Conservation (phyloP, 2,329 filamentous ascomycete genomes). For the Tricladium varicosporioides region DNA sequence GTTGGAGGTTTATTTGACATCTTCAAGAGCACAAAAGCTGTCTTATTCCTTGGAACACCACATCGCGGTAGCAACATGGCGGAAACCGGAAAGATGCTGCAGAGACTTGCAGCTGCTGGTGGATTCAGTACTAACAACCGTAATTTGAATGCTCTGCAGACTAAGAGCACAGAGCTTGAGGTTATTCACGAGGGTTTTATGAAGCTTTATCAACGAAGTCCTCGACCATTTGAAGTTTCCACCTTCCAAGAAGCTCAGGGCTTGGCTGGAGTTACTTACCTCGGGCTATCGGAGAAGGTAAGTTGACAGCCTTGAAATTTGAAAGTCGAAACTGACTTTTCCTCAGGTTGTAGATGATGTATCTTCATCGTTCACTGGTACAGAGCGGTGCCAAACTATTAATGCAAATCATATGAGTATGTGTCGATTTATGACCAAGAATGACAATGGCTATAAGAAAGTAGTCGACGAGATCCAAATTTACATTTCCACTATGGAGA, state of each 20-base stretch:
- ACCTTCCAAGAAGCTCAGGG: constrained; percentile 26
- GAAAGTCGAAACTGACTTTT: neutral
- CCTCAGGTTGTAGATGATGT: constrained; percentile 30
- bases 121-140: constrained; percentile 21
- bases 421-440: constrained; percentile 25
- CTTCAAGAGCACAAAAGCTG: constrained; percentile 13
- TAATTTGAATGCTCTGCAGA: constrained; percentile 16
- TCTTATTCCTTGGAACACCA: constrained; percentile 35
- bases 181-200: constrained; percentile 23
- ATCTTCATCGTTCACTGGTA: constrained; percentile 23
- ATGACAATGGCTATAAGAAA: constrained; percentile 23
- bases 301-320: neutral
- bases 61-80: constrained; percentile 32
- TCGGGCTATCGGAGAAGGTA: constrained; percentile 16
- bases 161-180: constrained; percentile 27
- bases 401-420: constrained; percentile 30
- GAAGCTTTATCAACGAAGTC: constrained; percentile 14
- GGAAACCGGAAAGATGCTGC: constrained; percentile 22
- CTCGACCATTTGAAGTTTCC: constrained; percentile 14
- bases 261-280: constrained; percentile 9
- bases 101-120: constrained; percentile 18
- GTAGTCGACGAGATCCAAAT: constrained; percentile 27
- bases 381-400: constrained; percentile 23
- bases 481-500: constrained; percentile 5
- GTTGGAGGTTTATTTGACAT: constrained; percentile 12